Evolutionary conservation across 176 grass and related monocot genomes (phyloP), one percentile per base, ranked within the genome.

Genomic region (Rhipidocladum racemiflorum): DNA sequence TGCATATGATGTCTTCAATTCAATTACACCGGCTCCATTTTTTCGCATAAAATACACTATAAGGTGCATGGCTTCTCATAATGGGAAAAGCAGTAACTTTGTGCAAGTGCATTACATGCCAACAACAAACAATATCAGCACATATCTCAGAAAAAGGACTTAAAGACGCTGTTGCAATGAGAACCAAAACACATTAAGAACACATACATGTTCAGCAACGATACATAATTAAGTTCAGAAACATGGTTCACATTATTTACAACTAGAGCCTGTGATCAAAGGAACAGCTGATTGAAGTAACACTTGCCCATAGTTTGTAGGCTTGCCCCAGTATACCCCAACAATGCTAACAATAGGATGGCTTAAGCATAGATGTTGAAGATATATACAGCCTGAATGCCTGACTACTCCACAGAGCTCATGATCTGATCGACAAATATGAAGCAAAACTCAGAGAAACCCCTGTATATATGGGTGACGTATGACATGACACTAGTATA

Each of bases 401-500:
- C 16, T 51, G 18, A 44, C 32, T 20, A 77, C 28, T 43, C 30
- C 46, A 65, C 12, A 57, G 10, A 57, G 32, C 27, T 42, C 30
- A 74, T 62, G 9, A 44, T 72, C 48, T 34, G 44, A 45, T 74
- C 50, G 66, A 64, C 72, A 17, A 88, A 72, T 54, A 74, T 32
- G 45, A 83, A 83, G 10, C 27, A 46, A 21, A 20, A 36, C 17
- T 44, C 24, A 11, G 35, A 5, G 39, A 70, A 42, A 16, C 18
- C 9, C 36, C 1, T 30, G 17, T 39, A 56, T 25, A 56, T 25
- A 69, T 75, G 29, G 27, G 27, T 65, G 57, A 38, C 11, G 14
- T 50, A 68, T 51, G 6, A 21, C 68, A 51, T 87, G 70, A 51
- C 23, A 57, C 20, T 44, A 27, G 62, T 79, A 76, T 93, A 76